Evolutionary conservation across 345 rosid genomes (phyloP).

Genomic region (Eucalyptus rudis): DNA sequence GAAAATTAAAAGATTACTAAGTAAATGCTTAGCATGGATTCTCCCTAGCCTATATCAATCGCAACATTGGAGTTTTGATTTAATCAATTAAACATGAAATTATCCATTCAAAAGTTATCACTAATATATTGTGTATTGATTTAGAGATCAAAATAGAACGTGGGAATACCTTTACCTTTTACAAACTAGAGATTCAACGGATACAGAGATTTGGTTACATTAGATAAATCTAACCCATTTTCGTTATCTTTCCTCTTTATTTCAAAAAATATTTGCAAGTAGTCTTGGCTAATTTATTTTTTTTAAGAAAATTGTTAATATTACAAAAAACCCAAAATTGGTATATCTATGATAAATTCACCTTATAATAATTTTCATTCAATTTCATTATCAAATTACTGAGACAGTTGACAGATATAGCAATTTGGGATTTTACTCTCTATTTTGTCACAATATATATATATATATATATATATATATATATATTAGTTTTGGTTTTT

Average conservation of each 20-base stretch:
- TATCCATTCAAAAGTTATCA: background rate
- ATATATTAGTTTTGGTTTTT: no score
- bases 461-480: no score
- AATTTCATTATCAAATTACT: no score
- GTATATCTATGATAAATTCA: no score
- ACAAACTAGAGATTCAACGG: background rate
- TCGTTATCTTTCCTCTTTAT: background rate
- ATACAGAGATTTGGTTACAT: background rate
- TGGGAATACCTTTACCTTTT: background rate
- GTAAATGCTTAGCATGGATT: background rate
- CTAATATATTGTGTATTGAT: background rate
- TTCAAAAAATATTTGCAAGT: background rate
- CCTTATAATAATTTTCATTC: no score
- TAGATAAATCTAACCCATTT: background rate
- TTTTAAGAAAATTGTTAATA: background rate
- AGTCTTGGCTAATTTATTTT: background rate
- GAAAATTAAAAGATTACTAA: background rate
- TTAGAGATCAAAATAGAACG: background rate
- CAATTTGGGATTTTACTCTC: no score
- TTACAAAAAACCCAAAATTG: no score
- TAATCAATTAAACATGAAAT: background rate
- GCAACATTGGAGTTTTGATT: background rate
- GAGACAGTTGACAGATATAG: accelerated
- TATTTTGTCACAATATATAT: no score
- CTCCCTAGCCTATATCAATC: background rate